A percentile compares a stretch with the other conserved stretches of the same genome.
Conservation (phyloP, 129 eudicot genomes). For the Lactuca saligna region DNA sequence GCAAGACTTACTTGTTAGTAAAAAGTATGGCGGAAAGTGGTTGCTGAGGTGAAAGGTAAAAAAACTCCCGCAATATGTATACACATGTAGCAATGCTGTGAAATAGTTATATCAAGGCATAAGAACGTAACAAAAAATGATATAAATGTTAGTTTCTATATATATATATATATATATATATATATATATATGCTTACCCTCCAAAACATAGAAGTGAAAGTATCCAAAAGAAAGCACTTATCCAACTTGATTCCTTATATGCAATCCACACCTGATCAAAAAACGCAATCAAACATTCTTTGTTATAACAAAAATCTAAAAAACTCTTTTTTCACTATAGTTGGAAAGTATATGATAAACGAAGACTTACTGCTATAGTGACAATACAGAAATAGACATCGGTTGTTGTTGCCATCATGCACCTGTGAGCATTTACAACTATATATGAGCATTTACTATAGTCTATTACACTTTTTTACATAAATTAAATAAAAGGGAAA, state of each 20-base stretch:
- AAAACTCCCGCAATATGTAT: slow-evolving; percentile 51
- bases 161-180: too few relatives aligned
- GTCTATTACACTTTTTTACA: neutral
- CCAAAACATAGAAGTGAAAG: neutral
- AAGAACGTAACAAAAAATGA: too few relatives aligned
- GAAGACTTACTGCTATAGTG: slow-evolving; percentile 50
- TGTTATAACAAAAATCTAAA: neutral
- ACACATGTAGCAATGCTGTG: slow-evolving; percentile 51
- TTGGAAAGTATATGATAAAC: neutral
- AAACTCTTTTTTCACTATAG: neutral
- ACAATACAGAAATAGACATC: slow-evolving; percentile 55
- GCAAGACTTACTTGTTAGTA: slow-evolving; percentile 55
- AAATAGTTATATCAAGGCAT: slow-evolving; percentile 1
- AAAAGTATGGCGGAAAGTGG: slow-evolving; percentile 53
- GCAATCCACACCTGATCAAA: slow-evolving; percentile 4
- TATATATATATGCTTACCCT: neutral
- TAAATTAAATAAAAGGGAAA: neutral
- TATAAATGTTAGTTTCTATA: too few relatives aligned
- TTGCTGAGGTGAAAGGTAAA: slow-evolving; percentile 49
- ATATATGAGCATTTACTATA: neutral
- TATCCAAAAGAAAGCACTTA: slow-evolving; percentile 8
- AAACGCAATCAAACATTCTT: neutral
- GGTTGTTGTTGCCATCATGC: slow-evolving; percentile 54
- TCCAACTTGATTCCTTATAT: neutral
- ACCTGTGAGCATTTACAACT: slow-evolving; percentile 44